phyloP scores from a whole-genome alignment of 108 stramenopile genomes.

The Fistulifera pelliculosa region DNA sequence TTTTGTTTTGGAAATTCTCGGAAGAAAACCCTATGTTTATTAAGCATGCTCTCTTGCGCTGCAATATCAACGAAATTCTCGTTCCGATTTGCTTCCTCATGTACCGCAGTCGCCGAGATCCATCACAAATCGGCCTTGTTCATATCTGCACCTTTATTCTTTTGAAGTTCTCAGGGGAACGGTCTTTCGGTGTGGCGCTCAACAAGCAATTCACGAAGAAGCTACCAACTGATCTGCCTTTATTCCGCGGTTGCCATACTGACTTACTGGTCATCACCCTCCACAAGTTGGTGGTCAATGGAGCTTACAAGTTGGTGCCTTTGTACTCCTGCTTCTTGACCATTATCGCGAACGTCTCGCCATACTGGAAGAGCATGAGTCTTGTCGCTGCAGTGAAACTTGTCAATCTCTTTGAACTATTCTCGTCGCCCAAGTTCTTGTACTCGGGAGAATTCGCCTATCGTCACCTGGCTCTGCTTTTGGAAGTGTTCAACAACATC shows the following conservation, averaged over 20 bases:
- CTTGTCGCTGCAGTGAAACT: slow-evolving; percentile 89
- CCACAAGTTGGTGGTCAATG: slow-evolving; percentile 93
- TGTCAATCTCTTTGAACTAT: slow-evolving; percentile 91
- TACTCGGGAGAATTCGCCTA: slow-evolving; percentile 86
- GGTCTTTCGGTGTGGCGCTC: slow-evolving; percentile 90
- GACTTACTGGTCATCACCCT: slow-evolving; percentile 91
- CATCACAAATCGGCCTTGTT: slow-evolving; percentile 83
- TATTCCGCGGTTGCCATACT: slow-evolving; percentile 86
- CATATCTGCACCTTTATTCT: slow-evolving; percentile 96
- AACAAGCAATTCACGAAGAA: slow-evolving; percentile 83
- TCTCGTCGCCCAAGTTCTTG: slow-evolving; percentile 84
- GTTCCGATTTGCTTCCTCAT: slow-evolving; percentile 92
- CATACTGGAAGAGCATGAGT: slow-evolving; percentile 86
- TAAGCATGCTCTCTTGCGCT: slow-evolving; percentile 74
- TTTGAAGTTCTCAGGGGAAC: slow-evolving; percentile 89
- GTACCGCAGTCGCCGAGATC: slow-evolving; percentile 83
- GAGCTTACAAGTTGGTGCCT: slow-evolving; percentile 75
- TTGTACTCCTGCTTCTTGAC: slow-evolving; percentile 95
- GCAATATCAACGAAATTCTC: slow-evolving; percentile 75
- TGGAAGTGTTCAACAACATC: slow-evolving; percentile 97
- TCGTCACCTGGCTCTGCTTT: slow-evolving; percentile 77
- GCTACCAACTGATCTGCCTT: slow-evolving; percentile 78
- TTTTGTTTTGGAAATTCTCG: slow-evolving; percentile 94
- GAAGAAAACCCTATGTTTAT: slow-evolving; percentile 92
- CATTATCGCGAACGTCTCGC: slow-evolving; percentile 91